These are phyloP conservation scores for Backusella macrospora DNA, from an alignment of 192 early-diverging fungal genomes.

Conservation along the genomic window DNA sequence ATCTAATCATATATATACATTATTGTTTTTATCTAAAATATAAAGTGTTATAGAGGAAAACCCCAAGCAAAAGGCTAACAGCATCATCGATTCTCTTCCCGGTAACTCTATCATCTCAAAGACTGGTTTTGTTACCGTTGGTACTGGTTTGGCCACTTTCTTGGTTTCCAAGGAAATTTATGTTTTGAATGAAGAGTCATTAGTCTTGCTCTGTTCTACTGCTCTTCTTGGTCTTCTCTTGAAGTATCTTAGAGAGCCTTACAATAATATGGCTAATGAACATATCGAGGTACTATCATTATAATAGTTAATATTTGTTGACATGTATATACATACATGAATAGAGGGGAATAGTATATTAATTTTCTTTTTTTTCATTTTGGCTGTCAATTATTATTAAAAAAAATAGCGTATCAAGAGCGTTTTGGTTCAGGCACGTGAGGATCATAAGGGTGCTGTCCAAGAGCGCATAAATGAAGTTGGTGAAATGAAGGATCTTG, in stretches of 20 bases:
- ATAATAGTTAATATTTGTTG: too few relatives aligned
- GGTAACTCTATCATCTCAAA: constrained; percentile 88
- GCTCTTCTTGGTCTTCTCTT: constrained; percentile 81
- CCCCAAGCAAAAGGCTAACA: constrained; percentile 80
- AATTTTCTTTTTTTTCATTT: too few relatives aligned
- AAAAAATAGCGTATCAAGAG: constrained; percentile 73
- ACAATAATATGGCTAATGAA: constrained; percentile 74
- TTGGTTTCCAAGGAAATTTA: constrained; percentile 98
- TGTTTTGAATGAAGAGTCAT: constrained; percentile 91
- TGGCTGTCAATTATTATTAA: not conserved
- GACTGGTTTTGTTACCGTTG: constrained; percentile 83
- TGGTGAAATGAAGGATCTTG: constrained; percentile 90
- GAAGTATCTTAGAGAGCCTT: constrained; percentile 80
- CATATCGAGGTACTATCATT: constrained; percentile 40
- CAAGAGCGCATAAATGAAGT: constrained; percentile 88
- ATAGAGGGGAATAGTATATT: too few relatives aligned
- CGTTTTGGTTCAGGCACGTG: constrained; percentile 81
- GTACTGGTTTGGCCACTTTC: constrained; percentile 83
- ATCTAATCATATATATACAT: not conserved
- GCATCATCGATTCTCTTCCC: constrained; percentile 91
- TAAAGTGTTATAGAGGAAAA: constrained; percentile 47
- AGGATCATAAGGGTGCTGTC: constrained; percentile 91
- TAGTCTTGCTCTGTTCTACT: constrained; percentile 80
- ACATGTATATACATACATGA: too few relatives aligned
- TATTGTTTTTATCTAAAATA: not conserved